These are phyloP conservation scores for Colletotrichum lupini DNA, from an alignment of 2,329 filamentous ascomycete species.

Conservation along the genomic window DNA sequence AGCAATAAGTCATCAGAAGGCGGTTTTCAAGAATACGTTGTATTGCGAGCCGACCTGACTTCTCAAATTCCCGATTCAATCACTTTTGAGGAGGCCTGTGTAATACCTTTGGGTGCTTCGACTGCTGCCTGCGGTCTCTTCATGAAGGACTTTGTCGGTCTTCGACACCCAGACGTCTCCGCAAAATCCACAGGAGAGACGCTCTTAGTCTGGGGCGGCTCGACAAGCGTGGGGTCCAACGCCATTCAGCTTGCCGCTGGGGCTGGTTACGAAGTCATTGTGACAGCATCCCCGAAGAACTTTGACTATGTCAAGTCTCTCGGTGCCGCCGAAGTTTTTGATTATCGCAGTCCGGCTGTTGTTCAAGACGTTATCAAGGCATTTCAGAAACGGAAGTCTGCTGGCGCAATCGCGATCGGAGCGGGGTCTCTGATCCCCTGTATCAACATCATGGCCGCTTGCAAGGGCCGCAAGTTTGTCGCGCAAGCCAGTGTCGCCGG, in stretches of 20 bases:
- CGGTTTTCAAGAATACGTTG: constrained; percentile 41
- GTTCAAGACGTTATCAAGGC: constrained; percentile 46
- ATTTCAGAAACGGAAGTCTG: constrained; percentile 39
- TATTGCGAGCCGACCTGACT: constrained; percentile 27
- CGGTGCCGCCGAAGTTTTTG: constrained; percentile 56
- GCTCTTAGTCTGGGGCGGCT: constrained; percentile 59
- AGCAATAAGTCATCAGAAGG: constrained; percentile 43
- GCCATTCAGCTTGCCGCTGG: constrained; percentile 57
- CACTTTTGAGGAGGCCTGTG: constrained; percentile 39
- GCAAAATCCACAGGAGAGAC: constrained; percentile 36
- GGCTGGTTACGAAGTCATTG: constrained; percentile 57
- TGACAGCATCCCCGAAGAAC: constrained; percentile 55
- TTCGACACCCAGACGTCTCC: constrained; percentile 38
- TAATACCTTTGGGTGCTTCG: constrained; percentile 42
- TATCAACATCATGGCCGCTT: not conserved
- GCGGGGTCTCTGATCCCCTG: constrained; percentile 9
- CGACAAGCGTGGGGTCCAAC: constrained; percentile 56
- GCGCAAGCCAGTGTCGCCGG: constrained; percentile 18
- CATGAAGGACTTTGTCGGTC: constrained; percentile 36
- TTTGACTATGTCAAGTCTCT: constrained; percentile 54
- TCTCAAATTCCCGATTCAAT: constrained; percentile 40
- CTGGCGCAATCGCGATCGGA: constrained; percentile 34
- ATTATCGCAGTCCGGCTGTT: constrained; percentile 51
- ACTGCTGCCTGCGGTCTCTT: constrained; percentile 43
- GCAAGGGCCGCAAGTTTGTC: constrained; percentile 22